Base-by-base conservation (phyloP, 768 basidiomycete species). In the Lactarius indigo region DNA sequence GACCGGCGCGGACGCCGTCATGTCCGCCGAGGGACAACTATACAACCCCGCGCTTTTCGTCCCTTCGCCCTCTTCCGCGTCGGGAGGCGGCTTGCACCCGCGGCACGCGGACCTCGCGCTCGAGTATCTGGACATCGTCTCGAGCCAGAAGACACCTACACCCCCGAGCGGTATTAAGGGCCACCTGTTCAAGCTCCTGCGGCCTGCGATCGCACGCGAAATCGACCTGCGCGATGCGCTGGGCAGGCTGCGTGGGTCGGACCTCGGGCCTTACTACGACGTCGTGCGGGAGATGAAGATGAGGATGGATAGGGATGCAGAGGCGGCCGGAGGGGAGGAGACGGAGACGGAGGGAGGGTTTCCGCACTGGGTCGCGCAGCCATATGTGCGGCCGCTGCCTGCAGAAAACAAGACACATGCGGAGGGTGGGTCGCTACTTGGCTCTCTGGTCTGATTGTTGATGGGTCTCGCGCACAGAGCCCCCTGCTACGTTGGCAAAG, bases 11-110 rank as follows among this genome's bases (percentile, higher is more conserved):
- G 94, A 97, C 72, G 96, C 87, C 0, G 88, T 98, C 65, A 97
- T 98, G 95, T 89, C 87, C 52, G 97, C 96, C 1, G 97, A 97
- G 78, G 96, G 93, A 0, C 89, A 96, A 69, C 80, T 99, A 0
- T 97, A 97, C 75, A 98, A 99, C 73, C 90, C 92, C 0, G 87
- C 94, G 0, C 74, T 98, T 15, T 98, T 92, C 71, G 76, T 77
- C n/a, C 64, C 71, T 23, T 66, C 73, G 1, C 52, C 63, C 1
- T 56, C 67, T 5, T 67, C 63, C 30, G 63, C 61, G 3, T 55
- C 66, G 1, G 61, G 63, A 5, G 76, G 78, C 5, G 76, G 78
- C 1, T 74, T 79, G 1, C 85, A 92, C 69, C 85, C 85, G 1
- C 82, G 79, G 0, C 84, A 85, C 58, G 83, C 85, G 5, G 77